A percentile compares a stretch with the other conserved stretches of the same genome.
These are phyloP conservation scores for Candida golubevii DNA, from an alignment of 805 yeast genomes.

Conservation along the genomic window DNA sequence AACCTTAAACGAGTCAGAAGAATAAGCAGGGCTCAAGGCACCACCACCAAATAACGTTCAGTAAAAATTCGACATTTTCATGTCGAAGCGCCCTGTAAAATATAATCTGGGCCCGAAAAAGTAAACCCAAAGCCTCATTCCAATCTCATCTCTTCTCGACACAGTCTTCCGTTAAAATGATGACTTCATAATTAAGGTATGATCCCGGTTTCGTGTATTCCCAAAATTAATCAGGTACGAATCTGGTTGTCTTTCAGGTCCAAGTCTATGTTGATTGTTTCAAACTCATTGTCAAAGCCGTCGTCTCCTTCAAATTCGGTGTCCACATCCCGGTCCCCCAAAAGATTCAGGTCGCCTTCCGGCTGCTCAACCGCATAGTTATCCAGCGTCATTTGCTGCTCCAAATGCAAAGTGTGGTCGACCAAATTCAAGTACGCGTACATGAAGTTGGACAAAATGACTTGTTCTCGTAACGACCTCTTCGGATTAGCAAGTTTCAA, in stretches of 20 bases:
- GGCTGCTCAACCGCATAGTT: slow-evolving; percentile 15
- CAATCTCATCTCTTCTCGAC: too few relatives aligned
- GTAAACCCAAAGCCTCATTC: too few relatives aligned
- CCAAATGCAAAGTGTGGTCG: slow-evolving; percentile 78
- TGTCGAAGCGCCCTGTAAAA: too few relatives aligned
- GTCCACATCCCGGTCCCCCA: slow-evolving; percentile 16
- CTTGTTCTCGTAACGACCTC: slow-evolving; percentile 88
- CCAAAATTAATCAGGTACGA: neutral
- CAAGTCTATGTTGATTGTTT: slow-evolving; percentile 15
- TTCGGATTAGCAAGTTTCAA: slow-evolving; percentile 91
- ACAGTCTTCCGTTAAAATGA: too few relatives aligned
- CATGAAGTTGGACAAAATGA: slow-evolving; percentile 91
- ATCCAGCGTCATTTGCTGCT: slow-evolving; percentile 47
- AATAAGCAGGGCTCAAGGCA: too few relatives aligned
- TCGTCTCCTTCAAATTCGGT: slow-evolving; percentile 19
- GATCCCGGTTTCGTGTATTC: too few relatives aligned
- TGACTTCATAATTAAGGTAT: too few relatives aligned
- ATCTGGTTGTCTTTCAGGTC: slow-evolving; percentile 11
- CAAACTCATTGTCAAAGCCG: slow-evolving; percentile 15
- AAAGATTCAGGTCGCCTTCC: slow-evolving; percentile 13
- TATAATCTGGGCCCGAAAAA: too few relatives aligned
- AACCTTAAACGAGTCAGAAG: too few relatives aligned
- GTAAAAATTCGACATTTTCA: too few relatives aligned
- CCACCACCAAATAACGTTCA: too few relatives aligned
- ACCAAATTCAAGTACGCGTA: slow-evolving; percentile 92